Percentiles rank a stretch among this genome's conserved stretches.
Evolutionary conservation across 1,284 basidiomycete species (phyloP).

Genomic region (Pseudozyma sp.): DNA sequence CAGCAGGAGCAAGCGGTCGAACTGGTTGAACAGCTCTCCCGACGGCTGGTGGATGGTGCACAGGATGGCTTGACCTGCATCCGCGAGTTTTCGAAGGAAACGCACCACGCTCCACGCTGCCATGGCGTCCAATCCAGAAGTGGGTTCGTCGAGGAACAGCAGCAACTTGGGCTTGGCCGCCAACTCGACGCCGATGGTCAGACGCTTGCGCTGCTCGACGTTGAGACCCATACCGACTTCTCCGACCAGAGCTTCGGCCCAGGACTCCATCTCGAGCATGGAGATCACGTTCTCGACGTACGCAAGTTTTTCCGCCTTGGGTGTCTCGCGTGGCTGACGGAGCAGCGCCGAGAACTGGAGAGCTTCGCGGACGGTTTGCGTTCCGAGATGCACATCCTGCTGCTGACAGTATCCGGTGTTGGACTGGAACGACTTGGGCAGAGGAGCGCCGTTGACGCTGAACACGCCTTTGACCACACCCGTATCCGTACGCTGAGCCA

Average conservation of each 20-base stretch:
- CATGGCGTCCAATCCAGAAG: slow-evolving; percentile 45
- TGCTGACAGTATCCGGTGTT: slow-evolving; percentile 78
- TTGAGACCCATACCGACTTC: slow-evolving; percentile 72
- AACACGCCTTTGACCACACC: slow-evolving; percentile 84
- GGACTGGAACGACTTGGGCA: slow-evolving; percentile 74
- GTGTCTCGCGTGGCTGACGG: slow-evolving; percentile 78
- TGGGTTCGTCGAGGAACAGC: slow-evolving; percentile 72
- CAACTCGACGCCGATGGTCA: slow-evolving; percentile 71
- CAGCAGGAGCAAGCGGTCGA: slow-evolving; percentile 57
- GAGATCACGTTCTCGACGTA: slow-evolving; percentile 83
- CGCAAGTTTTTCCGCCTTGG: slow-evolving; percentile 79
- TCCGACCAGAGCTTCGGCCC: slow-evolving; percentile 79
- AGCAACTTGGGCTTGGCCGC: slow-evolving; percentile 44
- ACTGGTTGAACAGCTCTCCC: slow-evolving; percentile 44
- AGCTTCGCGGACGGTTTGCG: slow-evolving; percentile 84
- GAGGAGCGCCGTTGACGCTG: slow-evolving; percentile 73
- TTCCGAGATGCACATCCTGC: slow-evolving; percentile 84
- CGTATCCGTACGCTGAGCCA: slow-evolving; percentile 79
- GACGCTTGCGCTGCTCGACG: slow-evolving; percentile 77
- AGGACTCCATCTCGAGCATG: slow-evolving; percentile 80
- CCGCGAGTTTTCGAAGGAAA: slow-evolving; percentile 51
- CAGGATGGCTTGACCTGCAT: slow-evolving; percentile 50
- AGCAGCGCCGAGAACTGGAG: slow-evolving; percentile 83
- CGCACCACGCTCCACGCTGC: slow-evolving; percentile 47
- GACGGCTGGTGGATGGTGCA: slow-evolving; percentile 55